Evolutionary conservation across 2,329 filamentous ascomycete species (phyloP).

Genomic region (Aureobasidium melanogenum): DNA sequence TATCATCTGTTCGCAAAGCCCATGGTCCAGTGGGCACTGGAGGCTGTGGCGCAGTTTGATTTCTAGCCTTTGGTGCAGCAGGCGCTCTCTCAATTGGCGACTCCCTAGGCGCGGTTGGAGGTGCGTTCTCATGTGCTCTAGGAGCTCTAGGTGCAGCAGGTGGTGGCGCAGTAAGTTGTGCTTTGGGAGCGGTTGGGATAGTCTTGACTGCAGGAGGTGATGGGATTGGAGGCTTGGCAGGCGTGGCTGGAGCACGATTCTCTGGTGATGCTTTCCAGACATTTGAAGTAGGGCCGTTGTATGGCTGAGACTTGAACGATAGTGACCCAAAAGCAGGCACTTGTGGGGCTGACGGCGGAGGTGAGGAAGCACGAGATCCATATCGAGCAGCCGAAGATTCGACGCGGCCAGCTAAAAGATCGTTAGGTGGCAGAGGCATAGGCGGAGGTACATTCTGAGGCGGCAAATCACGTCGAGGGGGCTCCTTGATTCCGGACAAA

Average conservation of each 20-base stretch:
- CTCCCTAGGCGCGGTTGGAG: not conserved
- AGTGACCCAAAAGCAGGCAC: conserved; percentile 48
- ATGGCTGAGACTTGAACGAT: conserved; percentile 12
- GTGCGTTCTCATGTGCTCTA: conserved; percentile 22
- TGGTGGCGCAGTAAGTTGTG: conserved; percentile 25
- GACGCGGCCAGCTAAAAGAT: conserved; percentile 36
- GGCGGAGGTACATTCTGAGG: not conserved
- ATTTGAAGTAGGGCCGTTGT: conserved; percentile 23
- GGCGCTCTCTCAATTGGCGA: not conserved
- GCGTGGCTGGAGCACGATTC: conserved; percentile 12
- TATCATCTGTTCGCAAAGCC: conserved; percentile 10
- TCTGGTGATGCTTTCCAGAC: conserved; percentile 35
- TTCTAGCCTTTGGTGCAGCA: conserved; percentile 5
- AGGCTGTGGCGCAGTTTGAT: not conserved
- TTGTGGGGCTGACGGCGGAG: conserved; percentile 44
- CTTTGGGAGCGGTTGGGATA: conserved; percentile 29
- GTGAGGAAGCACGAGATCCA: conserved; percentile 38
- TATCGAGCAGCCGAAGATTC: conserved; percentile 39
- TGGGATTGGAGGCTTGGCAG: not conserved
- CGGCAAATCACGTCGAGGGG: conserved; percentile 22
- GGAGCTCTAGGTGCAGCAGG: conserved; percentile 25
- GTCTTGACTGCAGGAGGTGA: conserved; percentile 13
- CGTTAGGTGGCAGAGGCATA: conserved; percentile 29
- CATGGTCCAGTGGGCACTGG: conserved; percentile 9
- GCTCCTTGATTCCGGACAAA: conserved; percentile 14